phyloP scores from a whole-genome alignment of 148 eudicot species.

The Nepenthes mirabilis region DNA sequence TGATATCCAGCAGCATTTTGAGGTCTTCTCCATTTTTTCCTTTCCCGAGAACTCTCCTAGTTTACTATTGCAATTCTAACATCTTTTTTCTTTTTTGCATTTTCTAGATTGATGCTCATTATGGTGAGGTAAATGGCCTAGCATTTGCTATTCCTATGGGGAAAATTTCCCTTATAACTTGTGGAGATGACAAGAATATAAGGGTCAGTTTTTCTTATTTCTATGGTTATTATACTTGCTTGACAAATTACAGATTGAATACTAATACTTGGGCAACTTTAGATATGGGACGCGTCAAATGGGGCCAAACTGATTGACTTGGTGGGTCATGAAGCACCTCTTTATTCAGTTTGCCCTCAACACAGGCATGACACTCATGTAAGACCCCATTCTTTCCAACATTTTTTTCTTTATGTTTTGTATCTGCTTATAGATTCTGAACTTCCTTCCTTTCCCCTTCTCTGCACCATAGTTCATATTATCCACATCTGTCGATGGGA shows the following conservation, averaged over 20 bases:
- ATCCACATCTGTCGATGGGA: conserved; percentile 35
- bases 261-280: not conserved
- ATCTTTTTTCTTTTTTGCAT: conserved; percentile 2
- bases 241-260: not conserved
- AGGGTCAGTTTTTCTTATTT: not conserved
- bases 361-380: conserved; percentile 11
- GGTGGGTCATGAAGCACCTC: conserved; percentile 19
- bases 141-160: too few species aligned
- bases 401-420: not conserved
- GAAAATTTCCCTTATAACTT: too few species aligned
- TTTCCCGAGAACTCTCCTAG: too few species aligned
- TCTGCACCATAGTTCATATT: conserved; percentile 25
- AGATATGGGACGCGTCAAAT: conserved; percentile 17
- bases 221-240: too few species aligned
- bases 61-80: too few species aligned
- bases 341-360: conserved; percentile 17
- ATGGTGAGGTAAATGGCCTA: too few species aligned
- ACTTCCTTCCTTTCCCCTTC: not conserved
- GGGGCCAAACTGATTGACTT: conserved; percentile 15
- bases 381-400: not conserved
- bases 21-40: not conserved
- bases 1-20: too few species aligned
- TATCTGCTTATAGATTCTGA: not conserved
- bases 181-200: too few species aligned
- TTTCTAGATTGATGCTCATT: too few species aligned